A percentile compares a stretch with the other conserved stretches of the same genome.
Conservation (phyloP, 1,139 yeast genomes). For the Eremothecium cymbalariae region DNA sequence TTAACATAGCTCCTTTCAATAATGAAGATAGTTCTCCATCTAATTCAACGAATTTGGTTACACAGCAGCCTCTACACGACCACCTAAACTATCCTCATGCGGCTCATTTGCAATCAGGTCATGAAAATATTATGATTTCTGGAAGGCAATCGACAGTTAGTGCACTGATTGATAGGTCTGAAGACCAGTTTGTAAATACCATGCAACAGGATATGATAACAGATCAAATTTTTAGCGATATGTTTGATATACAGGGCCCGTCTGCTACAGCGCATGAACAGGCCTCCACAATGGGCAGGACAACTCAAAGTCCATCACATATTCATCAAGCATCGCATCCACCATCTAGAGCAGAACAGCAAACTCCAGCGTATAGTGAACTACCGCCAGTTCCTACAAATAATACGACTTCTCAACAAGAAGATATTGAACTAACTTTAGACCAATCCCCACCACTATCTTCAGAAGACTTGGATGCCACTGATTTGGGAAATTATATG, state of each 20-base stretch:
- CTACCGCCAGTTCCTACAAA: not conserved
- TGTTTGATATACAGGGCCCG: not conserved
- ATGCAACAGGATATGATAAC: constrained; percentile 4
- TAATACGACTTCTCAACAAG: constrained; percentile 1
- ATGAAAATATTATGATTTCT: not conserved
- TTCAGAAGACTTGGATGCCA: constrained; percentile 8
- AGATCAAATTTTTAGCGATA: constrained; percentile 2
- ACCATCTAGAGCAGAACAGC: not conserved
- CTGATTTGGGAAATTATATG: constrained; percentile 4
- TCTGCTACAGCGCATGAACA: not conserved
- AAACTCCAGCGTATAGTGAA: constrained; percentile 1
- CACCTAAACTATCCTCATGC: not conserved
- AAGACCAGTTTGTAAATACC: constrained; percentile 7
- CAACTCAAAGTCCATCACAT: not conserved
- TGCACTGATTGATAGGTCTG: constrained; percentile 17
- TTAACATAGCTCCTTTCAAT: not conserved
- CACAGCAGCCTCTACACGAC: not conserved
- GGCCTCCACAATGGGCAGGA: too few relatives aligned
- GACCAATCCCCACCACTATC: not conserved
- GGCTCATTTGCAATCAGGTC: not conserved
- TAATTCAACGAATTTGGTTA: not conserved
- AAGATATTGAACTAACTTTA: constrained; percentile 3
- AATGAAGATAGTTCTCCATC: constrained; percentile 1
- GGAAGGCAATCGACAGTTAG: constrained; percentile 11
- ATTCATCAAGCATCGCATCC: not conserved